Evolutionary conservation across 2,329 filamentous ascomycete species (phyloP).

Genomic region (Pseudodiploospora longispora): DNA sequence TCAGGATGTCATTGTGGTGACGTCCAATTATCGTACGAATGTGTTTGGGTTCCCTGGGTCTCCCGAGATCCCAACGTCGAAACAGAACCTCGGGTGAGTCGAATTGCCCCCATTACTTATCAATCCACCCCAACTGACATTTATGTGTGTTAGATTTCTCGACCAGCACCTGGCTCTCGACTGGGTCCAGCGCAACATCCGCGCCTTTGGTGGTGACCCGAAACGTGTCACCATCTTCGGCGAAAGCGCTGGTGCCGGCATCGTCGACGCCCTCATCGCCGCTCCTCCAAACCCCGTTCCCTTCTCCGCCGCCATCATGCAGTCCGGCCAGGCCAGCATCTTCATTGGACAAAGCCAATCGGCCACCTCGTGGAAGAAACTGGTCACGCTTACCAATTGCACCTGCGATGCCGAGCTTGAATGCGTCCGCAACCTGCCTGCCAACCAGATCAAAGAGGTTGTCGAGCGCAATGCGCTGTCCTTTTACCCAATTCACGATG

Average conservation of each 20-base stretch:
- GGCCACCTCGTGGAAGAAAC: constrained; percentile 12
- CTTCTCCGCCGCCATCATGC: constrained; percentile 20
- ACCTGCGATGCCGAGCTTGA: constrained; percentile 3
- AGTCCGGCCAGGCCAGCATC: constrained; percentile 14
- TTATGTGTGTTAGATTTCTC: too few species aligned
- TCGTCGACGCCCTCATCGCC: not conserved
- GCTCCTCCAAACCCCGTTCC: constrained; percentile 13
- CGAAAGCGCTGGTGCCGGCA: not conserved
- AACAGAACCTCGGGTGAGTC: constrained; percentile 17
- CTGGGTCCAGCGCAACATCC: constrained; percentile 1
- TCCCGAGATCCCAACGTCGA: constrained; percentile 13
- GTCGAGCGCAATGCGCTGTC: constrained; percentile 12
- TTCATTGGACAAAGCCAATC: not conserved
- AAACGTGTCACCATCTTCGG: not conserved
- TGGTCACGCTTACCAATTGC: constrained; percentile 9
- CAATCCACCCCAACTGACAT: too few species aligned
- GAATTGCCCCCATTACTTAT: too few species aligned
- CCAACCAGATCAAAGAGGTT: constrained; percentile 9
- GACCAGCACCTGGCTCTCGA: not conserved
- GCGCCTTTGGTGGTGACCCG: not conserved
- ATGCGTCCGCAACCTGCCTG: constrained; percentile 17
- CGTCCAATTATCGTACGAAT: constrained; percentile 36
- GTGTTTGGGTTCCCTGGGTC: constrained; percentile 30
- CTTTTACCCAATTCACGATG: constrained; percentile 15
- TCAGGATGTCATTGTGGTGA: constrained; percentile 34